Evolutionary conservation across 164 flowering plant species (phyloP), one percentile per base, ranked within the genome.

Genomic region (Santalum album): DNA sequence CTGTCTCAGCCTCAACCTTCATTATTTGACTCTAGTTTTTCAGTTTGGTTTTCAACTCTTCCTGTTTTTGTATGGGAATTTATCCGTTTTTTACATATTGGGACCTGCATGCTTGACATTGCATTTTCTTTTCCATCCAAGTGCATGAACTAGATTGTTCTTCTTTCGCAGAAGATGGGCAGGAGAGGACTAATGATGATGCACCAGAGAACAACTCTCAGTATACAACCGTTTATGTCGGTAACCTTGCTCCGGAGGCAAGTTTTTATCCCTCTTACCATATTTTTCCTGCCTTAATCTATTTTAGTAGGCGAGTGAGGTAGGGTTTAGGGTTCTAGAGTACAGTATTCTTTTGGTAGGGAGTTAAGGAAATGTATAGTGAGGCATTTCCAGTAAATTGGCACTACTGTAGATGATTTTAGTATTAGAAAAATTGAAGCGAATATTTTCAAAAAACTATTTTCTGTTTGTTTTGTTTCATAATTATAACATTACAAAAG

Each of bases 141-240:
- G 4, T 29, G 9, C 4, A 29, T 29, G 9, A 3, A 29, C 16
- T 11, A 9, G 3, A 0, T 10, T 14, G 3, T 38, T 38, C 17
- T 38, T 38, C 12, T 63, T 65, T 54, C 65, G 72, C 84, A 94
- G 99, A 87, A 57, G 95, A 78, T 59, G 77, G 82, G 45, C 87
- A 79, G 65, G 97, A 85, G 64, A 63, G 71, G 21, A 49, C 67
- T 43, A 90, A 69, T 51, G 77, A 61, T 66, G 96, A 90, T 44
- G 95, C 95, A 49, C 97, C 99, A 34, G 99, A 90, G 61, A 87
- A 86, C 69, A 94, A 94, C 59, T 87, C 96, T 50, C 81, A 79
- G 34, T 94, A 68, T 62, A 94, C 95, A 7, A 94, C 99, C 55
- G 97, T 94, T 25, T 90, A 94, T 72, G 95, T 94, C 36, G 99